Conservation (phyloP, 2,329 filamentous ascomycete genomes). For the Coleophoma cylindrospora region DNA sequence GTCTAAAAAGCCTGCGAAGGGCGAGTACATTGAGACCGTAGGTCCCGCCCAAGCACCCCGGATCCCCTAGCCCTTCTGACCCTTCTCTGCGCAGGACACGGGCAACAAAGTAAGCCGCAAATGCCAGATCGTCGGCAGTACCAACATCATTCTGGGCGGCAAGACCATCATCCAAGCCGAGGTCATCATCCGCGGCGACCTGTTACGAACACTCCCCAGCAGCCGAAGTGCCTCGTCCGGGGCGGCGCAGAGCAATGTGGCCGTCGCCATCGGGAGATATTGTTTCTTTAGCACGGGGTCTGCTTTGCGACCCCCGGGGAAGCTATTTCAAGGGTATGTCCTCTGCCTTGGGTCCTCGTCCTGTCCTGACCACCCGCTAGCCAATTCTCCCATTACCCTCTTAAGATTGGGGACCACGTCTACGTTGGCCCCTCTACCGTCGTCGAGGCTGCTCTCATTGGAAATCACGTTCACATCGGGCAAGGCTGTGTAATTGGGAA, state of each 20-base stretch:
- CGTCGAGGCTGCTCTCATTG: constrained; percentile 78
- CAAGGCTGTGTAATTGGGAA: constrained; percentile 72
- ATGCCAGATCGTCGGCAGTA: constrained; percentile 86
- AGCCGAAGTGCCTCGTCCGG: constrained; percentile 22
- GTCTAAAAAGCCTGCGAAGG: constrained; percentile 74
- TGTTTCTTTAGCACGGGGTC: constrained; percentile 79
- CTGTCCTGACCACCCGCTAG: constrained; percentile 25
- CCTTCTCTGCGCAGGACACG: constrained; percentile 61
- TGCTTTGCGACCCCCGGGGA: constrained; percentile 76
- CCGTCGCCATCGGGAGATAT: constrained; percentile 86
- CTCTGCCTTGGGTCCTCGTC: background rate
- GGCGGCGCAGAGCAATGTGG: constrained; percentile 31
- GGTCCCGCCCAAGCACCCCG: constrained; percentile 15
- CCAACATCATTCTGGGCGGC: constrained; percentile 95
- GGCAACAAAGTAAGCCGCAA: constrained; percentile 97
- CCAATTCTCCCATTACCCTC: constrained; percentile 74
- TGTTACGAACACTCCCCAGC: constrained; percentile 54
- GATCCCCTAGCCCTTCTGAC: no score
- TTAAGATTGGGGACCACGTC: constrained; percentile 92
- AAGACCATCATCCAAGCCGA: constrained; percentile 95
- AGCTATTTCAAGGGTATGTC: constrained; percentile 67
- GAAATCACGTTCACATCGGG: constrained; percentile 83
- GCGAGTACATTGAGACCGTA: constrained; percentile 97
- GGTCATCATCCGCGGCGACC: constrained; percentile 88
- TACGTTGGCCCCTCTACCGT: constrained; percentile 74